Conservation (phyloP, 140 eudicot genomes). For the Senecio squalidus region DNA sequence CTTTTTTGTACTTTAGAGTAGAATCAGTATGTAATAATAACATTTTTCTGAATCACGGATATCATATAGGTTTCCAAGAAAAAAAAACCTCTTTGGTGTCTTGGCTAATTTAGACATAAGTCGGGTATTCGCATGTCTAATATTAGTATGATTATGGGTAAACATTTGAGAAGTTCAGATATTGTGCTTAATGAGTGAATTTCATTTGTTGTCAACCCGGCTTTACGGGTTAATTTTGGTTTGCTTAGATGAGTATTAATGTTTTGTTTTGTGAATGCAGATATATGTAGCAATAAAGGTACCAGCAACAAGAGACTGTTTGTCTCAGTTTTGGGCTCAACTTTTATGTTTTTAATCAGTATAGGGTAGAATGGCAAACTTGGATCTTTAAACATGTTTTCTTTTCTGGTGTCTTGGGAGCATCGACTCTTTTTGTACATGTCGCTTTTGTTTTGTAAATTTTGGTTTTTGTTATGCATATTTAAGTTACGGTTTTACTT, state of each 20-base stretch:
- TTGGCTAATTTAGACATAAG: not conserved
- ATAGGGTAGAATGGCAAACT: slow-evolving; percentile 10
- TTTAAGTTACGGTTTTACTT: slow-evolving; percentile 1
- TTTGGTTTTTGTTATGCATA: not conserved
- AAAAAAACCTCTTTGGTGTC: too few species aligned
- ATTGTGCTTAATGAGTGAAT: not conserved
- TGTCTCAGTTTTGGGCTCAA: slow-evolving; percentile 12
- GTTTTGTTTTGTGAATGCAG: slow-evolving; percentile 15
- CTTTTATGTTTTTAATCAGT: not conserved
- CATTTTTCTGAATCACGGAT: too few species aligned
- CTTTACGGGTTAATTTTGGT: not conserved
- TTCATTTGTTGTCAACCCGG: not conserved
- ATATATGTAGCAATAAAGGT: not conserved
- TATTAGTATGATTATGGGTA: not conserved
- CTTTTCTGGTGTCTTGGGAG: not conserved
- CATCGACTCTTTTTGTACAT: not conserved
- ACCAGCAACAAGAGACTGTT: slow-evolving; percentile 1
- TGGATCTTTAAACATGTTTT: slow-evolving; percentile 10
- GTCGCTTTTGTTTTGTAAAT: slow-evolving; percentile 7
- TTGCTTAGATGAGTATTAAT: not conserved
- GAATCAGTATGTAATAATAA: too few species aligned
- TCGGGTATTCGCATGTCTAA: not conserved
- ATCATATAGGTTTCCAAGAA: too few species aligned
- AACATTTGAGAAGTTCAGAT: not conserved
- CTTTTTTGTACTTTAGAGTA: too few species aligned